Base-by-base conservation (phyloP, 169 alveolate species). In the Plasmodium gonderi region DNA sequence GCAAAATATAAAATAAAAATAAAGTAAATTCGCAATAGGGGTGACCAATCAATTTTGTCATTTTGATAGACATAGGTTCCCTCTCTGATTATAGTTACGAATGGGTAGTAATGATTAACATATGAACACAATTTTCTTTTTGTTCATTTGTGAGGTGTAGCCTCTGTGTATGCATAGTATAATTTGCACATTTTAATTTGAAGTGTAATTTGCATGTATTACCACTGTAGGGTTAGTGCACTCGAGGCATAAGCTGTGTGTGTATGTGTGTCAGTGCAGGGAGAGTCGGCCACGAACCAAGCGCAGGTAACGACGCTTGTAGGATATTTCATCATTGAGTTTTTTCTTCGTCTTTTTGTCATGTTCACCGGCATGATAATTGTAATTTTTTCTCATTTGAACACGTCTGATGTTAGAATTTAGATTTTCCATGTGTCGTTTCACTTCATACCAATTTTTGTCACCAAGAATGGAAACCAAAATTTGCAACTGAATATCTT, bases 381-480 rank as follows among this genome's bases (percentile, higher is more conserved):
- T 45, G 47, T 14, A 38, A 1, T 31, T 67, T 44, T 51, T 85
- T 33, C 83, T 78, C 65, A 14, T 77, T 77, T 67, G 69, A 64
- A 90, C 51, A 49, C 94, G 67, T 26, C 8, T 64, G 17, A n/a
- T 38, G 40, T 78, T 76, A 8, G 94, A 65, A 23, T 90, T 77
- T 11, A 90, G 78, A 64, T 42, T 69, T 26, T 90, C 91, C 94
- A 90, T 90, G 49, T 90, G 83, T 23, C 64, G 79, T 44, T 78
- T 69, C 36, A 90, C 42, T 40, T 77, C 90, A 26, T 29, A 29
- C 94, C 94, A 90, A 67, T 78, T 76, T 44, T 90, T 90, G 23
- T 90, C 82, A 11, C 90, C 94, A 44, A 90, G 45, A 20, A 90
- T 90, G 4, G 94, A 90, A 5, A 90, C 94, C 45, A 90, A 77